Evolutionary conservation across 306 rosid genomes (phyloP), one percentile per base, ranked within the genome.

Genomic region (Argentina anserina): DNA sequence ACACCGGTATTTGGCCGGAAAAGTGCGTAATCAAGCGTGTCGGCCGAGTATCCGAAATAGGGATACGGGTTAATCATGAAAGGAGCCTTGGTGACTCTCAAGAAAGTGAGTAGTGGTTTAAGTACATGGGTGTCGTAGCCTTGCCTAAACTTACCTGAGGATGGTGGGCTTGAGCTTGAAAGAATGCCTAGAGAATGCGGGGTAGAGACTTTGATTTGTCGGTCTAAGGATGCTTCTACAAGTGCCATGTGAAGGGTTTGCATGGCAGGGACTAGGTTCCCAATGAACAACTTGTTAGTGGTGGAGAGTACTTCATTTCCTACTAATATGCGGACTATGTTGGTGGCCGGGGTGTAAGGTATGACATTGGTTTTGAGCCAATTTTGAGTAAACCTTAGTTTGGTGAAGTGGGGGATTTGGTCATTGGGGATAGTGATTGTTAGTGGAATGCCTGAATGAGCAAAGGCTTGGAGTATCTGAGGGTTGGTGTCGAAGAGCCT

Each of bases 31-130:
- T 89, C 90, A 1, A 93, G 80, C 2, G 80, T 83, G 1, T 77
- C 80, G 18, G 69, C 41, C 1, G 96, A 75, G 72, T 8, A 80
- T 29, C 88, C 91, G 17, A 88, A 90, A 46, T 86, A 88, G 0
- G 96, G 96, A 67, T 93, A 90, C 0, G 96, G 96, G 74, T 93
- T 90, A 15, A 90, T 83, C 89, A 93, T 71, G 69, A 93, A 84
- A 17, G 97, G 89, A 9, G 98, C 73, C 53, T 83, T 66, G 8
- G 92, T 69, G 61, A 81, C 81, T n/a, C 75, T 75, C 1, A 90
- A 84, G 69, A 93, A 93, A n/a, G 43, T 80, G 17, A 93, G 86
- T 82, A 93, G 70, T 3, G 97, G 98, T 64, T 83, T 87, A 12
- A 93, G 52, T 2, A 90, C 77, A 42, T 87, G 93, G 14, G 74